phyloP scores from a whole-genome alignment of 805 yeast species.

The Ogataea wickerhamii region DNA sequence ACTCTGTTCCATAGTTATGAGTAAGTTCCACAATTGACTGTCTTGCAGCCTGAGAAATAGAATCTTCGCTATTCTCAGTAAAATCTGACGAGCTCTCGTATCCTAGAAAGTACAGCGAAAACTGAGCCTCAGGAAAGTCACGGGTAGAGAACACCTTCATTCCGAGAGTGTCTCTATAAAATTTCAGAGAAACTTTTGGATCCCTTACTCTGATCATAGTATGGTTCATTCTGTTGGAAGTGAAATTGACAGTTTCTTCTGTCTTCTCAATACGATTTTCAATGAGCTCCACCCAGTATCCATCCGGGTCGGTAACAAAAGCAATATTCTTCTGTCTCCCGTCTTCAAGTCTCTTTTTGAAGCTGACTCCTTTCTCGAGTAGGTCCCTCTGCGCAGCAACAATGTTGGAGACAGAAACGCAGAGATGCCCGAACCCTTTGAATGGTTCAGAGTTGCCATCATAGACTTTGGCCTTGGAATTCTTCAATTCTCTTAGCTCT shows the following conservation, averaged over 20 bases:
- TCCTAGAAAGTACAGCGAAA: slow-evolving; percentile 83
- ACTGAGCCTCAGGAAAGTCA: slow-evolving; percentile 66
- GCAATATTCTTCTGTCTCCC: slow-evolving; percentile 95
- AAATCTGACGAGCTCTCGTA: slow-evolving; percentile 48
- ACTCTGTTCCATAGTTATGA: slow-evolving; percentile 94
- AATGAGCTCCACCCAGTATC: slow-evolving; percentile 93
- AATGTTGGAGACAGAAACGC: slow-evolving; percentile 82
- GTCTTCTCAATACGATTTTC: slow-evolving; percentile 46
- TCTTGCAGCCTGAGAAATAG: slow-evolving; percentile 36
- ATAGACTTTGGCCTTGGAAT: slow-evolving; percentile 54
- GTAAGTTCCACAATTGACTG: slow-evolving; percentile 86
- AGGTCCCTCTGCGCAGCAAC: slow-evolving; percentile 55
- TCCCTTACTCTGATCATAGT: slow-evolving; percentile 92
- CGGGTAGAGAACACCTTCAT: slow-evolving; percentile 62
- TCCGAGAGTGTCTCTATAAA: slow-evolving; percentile 78
- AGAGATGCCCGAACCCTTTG: slow-evolving; percentile 93
- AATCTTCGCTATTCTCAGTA: slow-evolving; percentile 40
- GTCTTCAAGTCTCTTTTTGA: slow-evolving; percentile 80
- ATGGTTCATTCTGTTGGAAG: slow-evolving; percentile 67
- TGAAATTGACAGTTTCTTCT: slow-evolving; percentile 37
- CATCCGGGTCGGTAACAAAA: slow-evolving; percentile 91
- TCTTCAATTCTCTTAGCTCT: slow-evolving; percentile 78
- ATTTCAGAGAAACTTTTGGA: slow-evolving; percentile 67
- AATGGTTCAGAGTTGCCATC: slow-evolving; percentile 83
- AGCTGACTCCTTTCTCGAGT: slow-evolving; percentile 59